These are phyloP conservation scores for Cadophora sp. DNA, from an alignment of 2,329 filamentous ascomycete genomes.

Conservation along the genomic window DNA sequence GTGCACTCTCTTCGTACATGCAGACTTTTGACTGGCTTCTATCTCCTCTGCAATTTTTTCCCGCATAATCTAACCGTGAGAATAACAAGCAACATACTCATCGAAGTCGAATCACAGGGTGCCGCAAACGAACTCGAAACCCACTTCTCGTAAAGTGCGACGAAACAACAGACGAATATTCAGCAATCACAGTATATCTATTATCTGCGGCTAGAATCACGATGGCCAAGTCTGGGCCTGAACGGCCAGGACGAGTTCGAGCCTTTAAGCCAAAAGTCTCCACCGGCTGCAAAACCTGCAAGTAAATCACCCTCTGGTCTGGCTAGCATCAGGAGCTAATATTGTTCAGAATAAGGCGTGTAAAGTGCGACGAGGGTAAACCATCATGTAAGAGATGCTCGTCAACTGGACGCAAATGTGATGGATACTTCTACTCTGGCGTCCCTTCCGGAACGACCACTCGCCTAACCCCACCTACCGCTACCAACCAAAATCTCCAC, in stretches of 20 bases:
- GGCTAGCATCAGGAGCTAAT: neutral
- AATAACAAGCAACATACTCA: too few species aligned
- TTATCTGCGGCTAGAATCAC: neutral
- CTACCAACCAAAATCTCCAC: conserved; percentile 3
- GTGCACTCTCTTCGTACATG: neutral
- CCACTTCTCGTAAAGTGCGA: neutral
- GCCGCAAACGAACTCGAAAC: neutral
- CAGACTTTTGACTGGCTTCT: neutral
- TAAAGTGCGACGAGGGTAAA: conserved; percentile 37
- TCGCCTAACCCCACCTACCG: neutral
- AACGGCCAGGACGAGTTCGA: neutral
- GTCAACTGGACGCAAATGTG: conserved; percentile 30
- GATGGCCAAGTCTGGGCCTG: neutral
- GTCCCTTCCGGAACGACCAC: neutral
- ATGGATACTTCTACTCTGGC: conserved; percentile 27
- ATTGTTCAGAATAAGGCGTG: conserved; percentile 51
- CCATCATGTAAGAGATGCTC: conserved; percentile 33
- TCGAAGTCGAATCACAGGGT: neutral
- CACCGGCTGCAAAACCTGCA: conserved; percentile 11
- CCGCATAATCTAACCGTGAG: too few species aligned
- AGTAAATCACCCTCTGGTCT: neutral
- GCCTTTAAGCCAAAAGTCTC: conserved; percentile 13
- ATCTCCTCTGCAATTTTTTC: too few species aligned
- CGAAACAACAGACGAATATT: too few species aligned
- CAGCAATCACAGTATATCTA: neutral